These are phyloP conservation scores for Penicillium glabrum DNA, from an alignment of 2,329 filamentous ascomycete species.

Conservation along the genomic window DNA sequence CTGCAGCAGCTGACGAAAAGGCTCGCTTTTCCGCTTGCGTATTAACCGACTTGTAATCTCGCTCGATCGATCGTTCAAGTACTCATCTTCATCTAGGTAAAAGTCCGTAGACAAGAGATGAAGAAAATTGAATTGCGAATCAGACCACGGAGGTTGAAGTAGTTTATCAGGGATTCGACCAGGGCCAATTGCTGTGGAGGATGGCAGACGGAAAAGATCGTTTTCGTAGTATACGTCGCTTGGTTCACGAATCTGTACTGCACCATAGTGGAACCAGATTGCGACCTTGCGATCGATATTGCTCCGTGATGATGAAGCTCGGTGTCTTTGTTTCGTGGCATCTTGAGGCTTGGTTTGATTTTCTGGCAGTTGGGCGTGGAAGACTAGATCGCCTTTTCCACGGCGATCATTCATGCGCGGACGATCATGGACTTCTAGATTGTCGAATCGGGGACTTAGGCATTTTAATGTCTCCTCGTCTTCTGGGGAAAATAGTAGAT, in stretches of 20 bases:
- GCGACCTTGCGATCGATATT: conserved; percentile 28
- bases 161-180: conserved; percentile 41
- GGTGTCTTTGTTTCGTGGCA: neutral
- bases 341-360: neutral
- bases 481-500: conserved; percentile 27
- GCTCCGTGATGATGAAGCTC: neutral
- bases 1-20: conserved; percentile 32
- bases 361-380: conserved; percentile 20
- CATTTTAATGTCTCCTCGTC: conserved; percentile 25
- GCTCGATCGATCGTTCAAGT: conserved; percentile 27
- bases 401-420: conserved; percentile 20
- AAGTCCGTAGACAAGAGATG: conserved; percentile 36
- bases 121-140: conserved; percentile 40
- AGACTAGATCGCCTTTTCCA: conserved; percentile 33
- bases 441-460: conserved; percentile 25
- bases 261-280: conserved; percentile 41
- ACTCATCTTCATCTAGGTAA: conserved; percentile 38
- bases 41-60: conserved; percentile 36
- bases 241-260: conserved; percentile 33
- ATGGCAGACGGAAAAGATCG: conserved; percentile 38
- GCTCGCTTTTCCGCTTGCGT: conserved; percentile 31
- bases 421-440: conserved; percentile 22
- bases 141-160: conserved; percentile 39
- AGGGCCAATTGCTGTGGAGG: conserved; percentile 24
- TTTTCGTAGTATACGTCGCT: conserved; percentile 28